A percentile compares a stretch with the other conserved stretches of the same genome.
phyloP scores from a whole-genome alignment of 1,139 yeast species.

The Yamadazyma dushanensis region DNA sequence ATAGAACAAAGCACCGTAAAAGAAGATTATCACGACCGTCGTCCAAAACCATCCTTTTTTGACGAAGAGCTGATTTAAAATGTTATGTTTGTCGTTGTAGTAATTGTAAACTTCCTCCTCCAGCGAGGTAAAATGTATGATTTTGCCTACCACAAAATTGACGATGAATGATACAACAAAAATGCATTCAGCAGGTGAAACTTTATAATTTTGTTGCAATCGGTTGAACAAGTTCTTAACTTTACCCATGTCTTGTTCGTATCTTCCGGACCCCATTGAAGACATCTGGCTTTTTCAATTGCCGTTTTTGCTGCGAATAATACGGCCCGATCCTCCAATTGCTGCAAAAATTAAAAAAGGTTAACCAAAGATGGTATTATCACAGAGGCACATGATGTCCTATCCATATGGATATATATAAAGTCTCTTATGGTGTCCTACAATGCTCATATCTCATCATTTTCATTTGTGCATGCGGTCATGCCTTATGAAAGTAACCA shows the following conservation, averaged over 20 bases:
- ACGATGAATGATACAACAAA: slow-evolving; percentile 31
- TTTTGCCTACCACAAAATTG: slow-evolving; percentile 33
- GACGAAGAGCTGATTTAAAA: slow-evolving; percentile 73
- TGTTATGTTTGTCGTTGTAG: slow-evolving; percentile 62
- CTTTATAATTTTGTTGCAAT: slow-evolving; percentile 9
- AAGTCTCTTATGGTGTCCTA: too few species aligned
- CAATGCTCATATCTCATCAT: too few species aligned
- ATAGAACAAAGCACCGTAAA: slow-evolving; percentile 24
- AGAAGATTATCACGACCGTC: slow-evolving; percentile 34
- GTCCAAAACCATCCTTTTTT: slow-evolving; percentile 97
- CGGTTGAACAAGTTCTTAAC: not conserved
- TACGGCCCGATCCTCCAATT: too few species aligned
- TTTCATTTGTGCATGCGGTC: too few species aligned
- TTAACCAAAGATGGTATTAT: too few species aligned
- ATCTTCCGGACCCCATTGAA: slow-evolving; percentile 1
- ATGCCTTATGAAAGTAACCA: too few species aligned
- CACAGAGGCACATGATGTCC: too few species aligned
- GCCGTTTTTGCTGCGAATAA: not conserved
- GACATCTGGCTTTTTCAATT: slow-evolving; percentile 1
- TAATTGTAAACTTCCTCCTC: slow-evolving; percentile 47
- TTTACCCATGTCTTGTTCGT: slow-evolving; percentile 1
- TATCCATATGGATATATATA: too few species aligned
- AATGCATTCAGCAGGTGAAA: slow-evolving; percentile 23
- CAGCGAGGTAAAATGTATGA: slow-evolving; percentile 34
- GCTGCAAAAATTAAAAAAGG: too few species aligned